Evolutionary conservation across 2,329 filamentous ascomycete genomes (phyloP).

Genomic region (Pseudogymnoascus sp.): DNA sequence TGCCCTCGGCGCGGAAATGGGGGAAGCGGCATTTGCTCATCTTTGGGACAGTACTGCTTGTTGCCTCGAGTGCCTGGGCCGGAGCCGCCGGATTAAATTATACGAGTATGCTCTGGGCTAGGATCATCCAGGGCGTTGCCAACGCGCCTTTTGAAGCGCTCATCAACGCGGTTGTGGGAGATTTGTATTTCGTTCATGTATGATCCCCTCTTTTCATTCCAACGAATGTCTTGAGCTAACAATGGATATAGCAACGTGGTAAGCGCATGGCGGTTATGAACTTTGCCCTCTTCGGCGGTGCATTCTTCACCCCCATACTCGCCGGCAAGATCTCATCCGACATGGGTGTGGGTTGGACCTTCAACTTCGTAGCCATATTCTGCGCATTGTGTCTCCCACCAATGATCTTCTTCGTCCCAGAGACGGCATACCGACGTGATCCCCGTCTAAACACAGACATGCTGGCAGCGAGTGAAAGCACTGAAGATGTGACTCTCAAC

Average conservation of each 20-base stretch:
- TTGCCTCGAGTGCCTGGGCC: slow-evolving; percentile 70
- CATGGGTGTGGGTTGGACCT: slow-evolving; percentile 80
- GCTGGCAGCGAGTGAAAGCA: slow-evolving; percentile 23
- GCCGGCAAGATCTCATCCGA: slow-evolving; percentile 74
- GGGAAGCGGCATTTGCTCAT: slow-evolving; percentile 87
- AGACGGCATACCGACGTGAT: slow-evolving; percentile 69
- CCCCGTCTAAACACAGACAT: slow-evolving; percentile 62
- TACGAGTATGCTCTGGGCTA: slow-evolving; percentile 63
- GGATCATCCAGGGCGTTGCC: slow-evolving; percentile 79
- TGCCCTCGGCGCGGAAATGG: slow-evolving; percentile 82
- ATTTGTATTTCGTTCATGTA: slow-evolving; percentile 83
- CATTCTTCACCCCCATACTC: slow-evolving; percentile 77
- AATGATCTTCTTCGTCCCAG: slow-evolving; percentile 72
- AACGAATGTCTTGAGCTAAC: slow-evolving; percentile 3
- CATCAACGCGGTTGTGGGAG: slow-evolving; percentile 81
- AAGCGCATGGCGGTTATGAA: slow-evolving; percentile 78
- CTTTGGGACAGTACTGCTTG: slow-evolving; percentile 64
- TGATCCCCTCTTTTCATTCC: slow-evolving; percentile 27
- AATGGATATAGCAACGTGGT: slow-evolving; percentile 52
- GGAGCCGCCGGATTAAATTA: slow-evolving; percentile 62
- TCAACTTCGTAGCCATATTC: slow-evolving; percentile 84
- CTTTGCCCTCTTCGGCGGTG: slow-evolving; percentile 60
- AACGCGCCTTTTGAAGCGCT: slow-evolving; percentile 84
- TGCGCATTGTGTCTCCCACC: slow-evolving; percentile 59
- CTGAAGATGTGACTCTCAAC: neutral